phyloP scores from a whole-genome alignment of 1,284 basidiomycete genomes.

The Ustilago esculenta region DNA sequence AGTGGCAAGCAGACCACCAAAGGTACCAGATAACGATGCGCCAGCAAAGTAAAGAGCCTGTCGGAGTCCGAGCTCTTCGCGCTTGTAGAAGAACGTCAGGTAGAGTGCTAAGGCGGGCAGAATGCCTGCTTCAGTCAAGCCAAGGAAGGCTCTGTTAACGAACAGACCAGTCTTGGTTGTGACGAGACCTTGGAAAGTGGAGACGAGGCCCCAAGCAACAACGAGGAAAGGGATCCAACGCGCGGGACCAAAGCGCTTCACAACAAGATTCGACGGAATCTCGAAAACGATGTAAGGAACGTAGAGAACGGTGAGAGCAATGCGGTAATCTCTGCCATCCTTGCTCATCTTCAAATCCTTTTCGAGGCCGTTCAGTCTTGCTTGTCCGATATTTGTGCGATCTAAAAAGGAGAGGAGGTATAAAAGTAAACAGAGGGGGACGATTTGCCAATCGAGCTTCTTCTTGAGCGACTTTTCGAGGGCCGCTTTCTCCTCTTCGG shows the following conservation, averaged over 20 bases:
- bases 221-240: conserved; percentile 58
- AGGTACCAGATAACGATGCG: conserved; percentile 55
- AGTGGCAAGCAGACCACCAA: conserved; percentile 59
- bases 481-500: conserved; percentile 19
- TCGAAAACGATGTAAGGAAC: conserved; percentile 64
- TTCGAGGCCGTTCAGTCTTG: conserved; percentile 46
- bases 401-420: conserved; percentile 54
- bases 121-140: conserved; percentile 53
- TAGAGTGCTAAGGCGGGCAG: conserved; percentile 57
- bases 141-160: conserved; percentile 59
- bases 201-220: conserved; percentile 53
- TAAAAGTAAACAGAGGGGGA: conserved; percentile 51
- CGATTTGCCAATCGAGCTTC: conserved; percentile 60
- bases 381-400: conserved; percentile 58
- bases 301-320: conserved; percentile 58
- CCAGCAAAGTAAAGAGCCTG: conserved; percentile 63
- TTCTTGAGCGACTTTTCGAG: conserved; percentile 45
- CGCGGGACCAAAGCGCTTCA: conserved; percentile 54
- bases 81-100: conserved; percentile 61
- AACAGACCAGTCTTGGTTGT: conserved; percentile 51
- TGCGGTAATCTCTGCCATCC: conserved; percentile 46
- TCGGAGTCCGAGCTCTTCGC: conserved; percentile 55
- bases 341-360: conserved; percentile 34
- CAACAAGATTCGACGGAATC: conserved; percentile 56
- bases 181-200: conserved; percentile 56